Evolutionary conservation across 495 filamentous ascomycete genomes (phyloP).

Genomic region (Hyphodiscus hymeniophilus): DNA sequence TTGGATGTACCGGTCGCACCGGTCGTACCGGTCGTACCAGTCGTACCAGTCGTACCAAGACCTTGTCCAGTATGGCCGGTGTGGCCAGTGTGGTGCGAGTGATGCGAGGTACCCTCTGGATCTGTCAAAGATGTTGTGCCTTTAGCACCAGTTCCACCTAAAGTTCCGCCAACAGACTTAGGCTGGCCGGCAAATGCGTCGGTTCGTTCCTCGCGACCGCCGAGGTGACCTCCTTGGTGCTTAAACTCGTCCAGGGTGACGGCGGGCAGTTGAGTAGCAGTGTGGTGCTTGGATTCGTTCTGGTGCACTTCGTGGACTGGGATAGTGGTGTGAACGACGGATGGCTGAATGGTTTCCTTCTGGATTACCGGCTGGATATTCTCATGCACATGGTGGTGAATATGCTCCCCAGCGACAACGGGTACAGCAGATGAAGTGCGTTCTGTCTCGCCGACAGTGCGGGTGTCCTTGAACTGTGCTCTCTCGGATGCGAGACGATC

Average conservation of each 20-base stretch:
- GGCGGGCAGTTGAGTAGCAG: slow-evolving; percentile 47
- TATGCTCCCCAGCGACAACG: slow-evolving; percentile 49
- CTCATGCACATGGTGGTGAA: slow-evolving; percentile 57
- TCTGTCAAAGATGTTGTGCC: slow-evolving; percentile 19
- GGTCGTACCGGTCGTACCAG: slow-evolving; percentile 8
- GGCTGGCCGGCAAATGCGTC: slow-evolving; percentile 51
- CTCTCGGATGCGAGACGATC: slow-evolving; percentile 38
- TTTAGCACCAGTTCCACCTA: slow-evolving; percentile 16
- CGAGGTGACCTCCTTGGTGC: slow-evolving; percentile 44
- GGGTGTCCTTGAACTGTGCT: slow-evolving; percentile 41
- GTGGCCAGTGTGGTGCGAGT: neutral
- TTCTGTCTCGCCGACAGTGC: slow-evolving; percentile 35
- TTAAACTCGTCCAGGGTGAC: slow-evolving; percentile 53
- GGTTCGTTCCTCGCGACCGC: slow-evolving; percentile 44
- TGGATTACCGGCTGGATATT: slow-evolving; percentile 58
- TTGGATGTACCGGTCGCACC: slow-evolving; percentile 16
- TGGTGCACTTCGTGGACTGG: slow-evolving; percentile 60
- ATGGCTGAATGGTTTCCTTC: slow-evolving; percentile 56
- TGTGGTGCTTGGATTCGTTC: slow-evolving; percentile 51
- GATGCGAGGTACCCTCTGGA: neutral
- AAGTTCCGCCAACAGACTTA: slow-evolving; percentile 27
- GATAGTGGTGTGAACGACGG: slow-evolving; percentile 58
- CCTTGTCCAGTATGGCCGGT: slow-evolving; percentile 2
- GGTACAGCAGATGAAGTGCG: slow-evolving; percentile 37
- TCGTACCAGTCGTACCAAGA: slow-evolving; percentile 18